Conservation (phyloP, 2,329 filamentous ascomycete species). For the Stachybotrys elegans region DNA sequence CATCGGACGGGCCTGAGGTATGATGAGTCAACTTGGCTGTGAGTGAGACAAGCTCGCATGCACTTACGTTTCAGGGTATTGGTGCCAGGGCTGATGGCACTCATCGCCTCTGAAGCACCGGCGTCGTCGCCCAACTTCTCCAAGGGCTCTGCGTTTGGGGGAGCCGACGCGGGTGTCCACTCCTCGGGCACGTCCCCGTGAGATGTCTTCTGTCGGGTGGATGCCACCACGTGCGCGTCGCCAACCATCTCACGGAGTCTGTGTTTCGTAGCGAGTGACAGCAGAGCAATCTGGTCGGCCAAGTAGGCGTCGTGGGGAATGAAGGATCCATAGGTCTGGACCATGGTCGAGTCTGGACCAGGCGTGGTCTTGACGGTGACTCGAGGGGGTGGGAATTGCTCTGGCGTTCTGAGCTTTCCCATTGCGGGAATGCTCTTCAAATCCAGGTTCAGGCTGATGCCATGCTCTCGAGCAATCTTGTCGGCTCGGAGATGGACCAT, state of each 20-base stretch:
- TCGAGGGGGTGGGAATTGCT: conserved; percentile 44
- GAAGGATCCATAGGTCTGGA: conserved; percentile 61
- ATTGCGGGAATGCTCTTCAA: conserved; percentile 41
- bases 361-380: conserved; percentile 50
- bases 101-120: conserved; percentile 29
- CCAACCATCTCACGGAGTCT: conserved; percentile 70
- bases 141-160: conserved; percentile 35
- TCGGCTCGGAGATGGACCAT: conserved; percentile 53
- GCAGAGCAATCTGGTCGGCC: conserved; percentile 74
- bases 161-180: conserved; percentile 66
- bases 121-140: conserved; percentile 20
- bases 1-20: conserved; percentile 35
- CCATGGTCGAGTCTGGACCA: conserved; percentile 57
- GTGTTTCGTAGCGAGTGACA: conserved; percentile 80
- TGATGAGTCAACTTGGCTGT: conserved; percentile 9
- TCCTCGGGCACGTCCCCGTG: conserved; percentile 75
- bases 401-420: conserved; percentile 44
- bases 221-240: conserved; percentile 67
- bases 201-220: conserved; percentile 69
- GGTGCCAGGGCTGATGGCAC: conserved; percentile 47
- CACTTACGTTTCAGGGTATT: conserved; percentile 57
- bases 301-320: conserved; percentile 71
- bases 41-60: not conserved
- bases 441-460: conserved; percentile 51
- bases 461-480: conserved; percentile 54